phyloP scores from a whole-genome alignment of 2,329 filamentous ascomycete genomes.

The Trichoderma simmonsii region DNA sequence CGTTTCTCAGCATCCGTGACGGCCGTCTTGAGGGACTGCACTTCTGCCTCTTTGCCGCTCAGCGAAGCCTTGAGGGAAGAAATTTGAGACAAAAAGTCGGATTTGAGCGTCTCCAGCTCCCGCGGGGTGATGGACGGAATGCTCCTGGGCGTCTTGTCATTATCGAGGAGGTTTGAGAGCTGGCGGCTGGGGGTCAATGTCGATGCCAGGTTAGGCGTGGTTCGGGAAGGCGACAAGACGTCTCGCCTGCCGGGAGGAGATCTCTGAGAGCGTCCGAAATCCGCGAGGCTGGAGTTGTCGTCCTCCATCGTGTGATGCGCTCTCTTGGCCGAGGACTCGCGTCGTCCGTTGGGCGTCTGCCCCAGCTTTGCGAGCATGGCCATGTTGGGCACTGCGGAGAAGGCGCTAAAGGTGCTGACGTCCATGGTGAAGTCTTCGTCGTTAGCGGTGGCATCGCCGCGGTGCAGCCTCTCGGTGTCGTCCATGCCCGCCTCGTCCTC shows the following conservation, averaged over 20 bases:
- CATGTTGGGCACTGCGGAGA: slow-evolving; percentile 86
- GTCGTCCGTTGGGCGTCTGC: slow-evolving; percentile 51
- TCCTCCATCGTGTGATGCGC: slow-evolving; percentile 33
- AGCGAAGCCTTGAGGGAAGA: slow-evolving; percentile 90
- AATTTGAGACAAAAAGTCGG: slow-evolving; percentile 85
- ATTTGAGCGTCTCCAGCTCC: slow-evolving; percentile 90
- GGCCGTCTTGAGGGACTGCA: slow-evolving; percentile 79
- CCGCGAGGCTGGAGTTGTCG: slow-evolving; percentile 72
- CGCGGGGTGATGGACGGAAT: slow-evolving; percentile 87
- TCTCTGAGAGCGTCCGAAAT: slow-evolving; percentile 56
- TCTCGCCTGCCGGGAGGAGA: slow-evolving; percentile 50
- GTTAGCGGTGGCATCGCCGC: slow-evolving; percentile 38
- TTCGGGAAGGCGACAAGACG: slow-evolving; percentile 31
- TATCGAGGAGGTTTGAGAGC: slow-evolving; percentile 66
- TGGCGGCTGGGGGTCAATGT: slow-evolving; percentile 48
- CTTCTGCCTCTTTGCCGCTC: slow-evolving; percentile 89
- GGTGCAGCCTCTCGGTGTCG: slow-evolving; percentile 21
- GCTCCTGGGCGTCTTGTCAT: slow-evolving; percentile 88
- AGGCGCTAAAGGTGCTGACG: slow-evolving; percentile 80
- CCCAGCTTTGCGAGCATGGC: slow-evolving; percentile 75
- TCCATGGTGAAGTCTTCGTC: slow-evolving; percentile 62
- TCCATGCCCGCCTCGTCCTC: slow-evolving; percentile 32
- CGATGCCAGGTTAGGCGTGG: slow-evolving; percentile 26
- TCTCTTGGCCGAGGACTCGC: slow-evolving; percentile 36
- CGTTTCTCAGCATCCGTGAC: slow-evolving; percentile 88